phyloP scores from a whole-genome alignment of 345 rosid genomes.

The Brassica incana region DNA sequence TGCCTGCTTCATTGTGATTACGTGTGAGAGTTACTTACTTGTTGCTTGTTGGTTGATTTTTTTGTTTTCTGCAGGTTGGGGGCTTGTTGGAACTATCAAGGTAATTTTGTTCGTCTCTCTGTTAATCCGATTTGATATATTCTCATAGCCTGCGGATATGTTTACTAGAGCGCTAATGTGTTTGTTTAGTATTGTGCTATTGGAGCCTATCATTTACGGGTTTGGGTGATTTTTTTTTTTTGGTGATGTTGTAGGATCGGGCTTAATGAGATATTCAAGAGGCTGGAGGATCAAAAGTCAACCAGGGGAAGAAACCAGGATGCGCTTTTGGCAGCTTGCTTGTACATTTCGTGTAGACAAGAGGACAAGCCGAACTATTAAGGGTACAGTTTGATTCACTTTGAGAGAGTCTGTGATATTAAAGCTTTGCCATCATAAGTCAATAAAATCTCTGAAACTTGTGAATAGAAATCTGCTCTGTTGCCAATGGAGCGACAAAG shows the following conservation, averaged over 20 bases:
- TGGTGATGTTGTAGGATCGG: conserved; percentile 68
- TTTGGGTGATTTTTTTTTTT: conserved; percentile 17
- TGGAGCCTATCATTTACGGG: neutral
- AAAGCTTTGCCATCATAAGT: conserved; percentile 42
- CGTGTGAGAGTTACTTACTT: conserved; percentile 26
- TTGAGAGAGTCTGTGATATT: conserved; percentile 53
- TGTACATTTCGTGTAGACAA: conserved; percentile 96
- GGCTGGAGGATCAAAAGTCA: conserved; percentile 96
- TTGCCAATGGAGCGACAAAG: conserved; percentile 98
- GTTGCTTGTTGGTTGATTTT: neutral
- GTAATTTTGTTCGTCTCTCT: conserved; percentile 43
- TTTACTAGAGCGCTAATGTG: neutral
- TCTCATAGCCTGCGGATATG: neutral
- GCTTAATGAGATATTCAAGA: conserved; percentile 97
- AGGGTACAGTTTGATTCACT: too few species aligned
- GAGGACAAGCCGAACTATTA: conserved; percentile 99
- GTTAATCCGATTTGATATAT: neutral
- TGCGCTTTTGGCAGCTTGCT: conserved; percentile 96
- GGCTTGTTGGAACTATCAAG: conserved; percentile 97
- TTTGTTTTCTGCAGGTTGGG: conserved; percentile 64
- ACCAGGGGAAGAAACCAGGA: conserved; percentile 99
- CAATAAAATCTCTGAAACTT: conserved; percentile 61
- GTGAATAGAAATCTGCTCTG: conserved; percentile 94
- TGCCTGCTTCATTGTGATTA: neutral
- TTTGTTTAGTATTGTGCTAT: neutral